Conservation (phyloP, 2,329 filamentous ascomycete species). For the Acrocalymma vagum region DNA sequence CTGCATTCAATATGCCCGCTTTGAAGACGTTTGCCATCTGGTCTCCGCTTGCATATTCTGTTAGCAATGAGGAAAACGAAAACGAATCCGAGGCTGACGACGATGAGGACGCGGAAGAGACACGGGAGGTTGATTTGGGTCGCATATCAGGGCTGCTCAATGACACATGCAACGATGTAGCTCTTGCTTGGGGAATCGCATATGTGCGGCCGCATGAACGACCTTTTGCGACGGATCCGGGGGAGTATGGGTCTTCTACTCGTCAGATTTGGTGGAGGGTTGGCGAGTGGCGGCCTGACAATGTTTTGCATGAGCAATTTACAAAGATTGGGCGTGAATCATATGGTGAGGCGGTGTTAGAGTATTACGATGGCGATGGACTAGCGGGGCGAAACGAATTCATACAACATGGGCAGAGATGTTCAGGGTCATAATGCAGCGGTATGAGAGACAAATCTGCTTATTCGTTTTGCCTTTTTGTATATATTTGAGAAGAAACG, state of each 20-base stretch:
- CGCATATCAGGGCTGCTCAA: too few relatives aligned
- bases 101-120: slow-evolving; percentile 1
- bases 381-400: too few relatives aligned
- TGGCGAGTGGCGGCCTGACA: neutral
- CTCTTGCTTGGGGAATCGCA: slow-evolving; percentile 11
- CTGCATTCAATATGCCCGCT: slow-evolving; percentile 9
- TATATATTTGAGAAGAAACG: too few relatives aligned
- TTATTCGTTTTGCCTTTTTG: too few relatives aligned
- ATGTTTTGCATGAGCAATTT: neutral
- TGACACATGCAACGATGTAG: neutral
- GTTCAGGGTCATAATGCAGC: too few relatives aligned
- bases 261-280: slow-evolving; percentile 3
- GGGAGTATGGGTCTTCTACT: neutral
- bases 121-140: too few relatives aligned
- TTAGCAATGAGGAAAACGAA: too few relatives aligned
- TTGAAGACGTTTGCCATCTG: slow-evolving; percentile 10
- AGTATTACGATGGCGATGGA: slow-evolving; percentile 1
- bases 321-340: neutral
- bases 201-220: slow-evolving; percentile 3
- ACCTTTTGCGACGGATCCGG: neutral
- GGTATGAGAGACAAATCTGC: too few relatives aligned
- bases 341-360: neutral
- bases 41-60: slow-evolving; percentile 8
- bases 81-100: neutral
- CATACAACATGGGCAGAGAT: too few relatives aligned